Base-by-base conservation (phyloP, 1,284 basidiomycete genomes). In the Xerocomus alliaceus region DNA sequence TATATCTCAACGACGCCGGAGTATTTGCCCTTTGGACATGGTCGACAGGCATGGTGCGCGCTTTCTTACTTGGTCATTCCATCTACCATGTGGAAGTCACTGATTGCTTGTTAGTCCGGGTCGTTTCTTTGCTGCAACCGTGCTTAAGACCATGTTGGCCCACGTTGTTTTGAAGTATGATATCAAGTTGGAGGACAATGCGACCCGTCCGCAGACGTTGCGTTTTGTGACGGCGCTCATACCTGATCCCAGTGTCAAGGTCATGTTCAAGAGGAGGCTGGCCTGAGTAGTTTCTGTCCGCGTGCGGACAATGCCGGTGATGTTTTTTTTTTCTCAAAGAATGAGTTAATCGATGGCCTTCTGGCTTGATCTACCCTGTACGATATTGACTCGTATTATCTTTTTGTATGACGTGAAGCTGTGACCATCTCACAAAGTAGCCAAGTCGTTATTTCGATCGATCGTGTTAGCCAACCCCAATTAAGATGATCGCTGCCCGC, bases 71-170 rank as follows among this genome's bases (percentile, higher is more conserved):
- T n/a, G 8, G 5, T 39, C 49, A 32, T 24, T 26, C 12, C 28
- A n/a, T 29, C 37, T 20, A 13, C 9, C 34, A 22, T 24, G 8
- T 37, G 5, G 10, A n/a, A n/a, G n/a, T n/a, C 37, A 20, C 17
- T 39, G 37, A 39, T n/a, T 10, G n/a, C 34, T 34, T 13, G 13
- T 32, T 49, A 69, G 65, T 13, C 53, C 65, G 3, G 65, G 67
- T 17, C 60, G 65, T 7, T 59, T 66, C 47, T 54, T 66, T n/a
- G 64, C 56, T 22, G 53, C 44, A 1, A 70, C 50, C 42, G 69
- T 68, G 56, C 46, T 78, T 34, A 77, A 77, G 51, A 32, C 62
- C 10, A 71, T 78, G 63, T 56, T 77, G 45, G 77, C 76, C 0
- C 65, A 75, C 20, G 9, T 76, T 15, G 61, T 78, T 8, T 10